These are phyloP conservation scores for Pestalotiopsis fici DNA, from an alignment of 2,329 filamentous ascomycete genomes.

Conservation along the genomic window DNA sequence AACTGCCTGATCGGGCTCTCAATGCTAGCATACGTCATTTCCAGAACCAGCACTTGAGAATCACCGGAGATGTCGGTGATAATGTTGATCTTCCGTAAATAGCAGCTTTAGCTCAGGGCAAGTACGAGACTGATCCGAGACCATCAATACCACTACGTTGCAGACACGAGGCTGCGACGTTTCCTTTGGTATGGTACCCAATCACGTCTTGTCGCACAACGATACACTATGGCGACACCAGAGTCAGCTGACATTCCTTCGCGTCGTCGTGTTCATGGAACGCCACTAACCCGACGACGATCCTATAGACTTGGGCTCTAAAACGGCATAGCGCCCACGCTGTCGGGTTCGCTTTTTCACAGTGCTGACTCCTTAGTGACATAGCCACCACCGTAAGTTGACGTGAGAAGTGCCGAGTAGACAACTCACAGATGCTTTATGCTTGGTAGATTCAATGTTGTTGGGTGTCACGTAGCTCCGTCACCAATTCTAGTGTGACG, in stretches of 20 bases:
- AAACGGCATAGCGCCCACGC: background rate
- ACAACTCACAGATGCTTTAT: background rate
- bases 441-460: background rate
- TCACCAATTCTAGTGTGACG: too few species aligned
- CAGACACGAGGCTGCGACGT: too few species aligned
- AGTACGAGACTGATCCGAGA: too few species aligned
- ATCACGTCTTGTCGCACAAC: too few species aligned
- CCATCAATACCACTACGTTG: too few species aligned
- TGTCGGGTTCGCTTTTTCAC: background rate
- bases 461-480: background rate
- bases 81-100: too few species aligned
- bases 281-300: background rate
- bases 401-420: background rate
- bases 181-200: too few species aligned
- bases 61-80: too few species aligned
- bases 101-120: too few species aligned
- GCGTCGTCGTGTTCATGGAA: background rate
- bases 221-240: background rate
- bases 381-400: background rate
- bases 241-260: background rate
- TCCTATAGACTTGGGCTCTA: background rate
- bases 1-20: too few species aligned
- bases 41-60: too few species aligned
- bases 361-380: background rate
- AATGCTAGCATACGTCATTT: too few species aligned